Evolutionary conservation across 257 asterid species (phyloP).

Genomic region (Ophiorrhiza pumila): DNA sequence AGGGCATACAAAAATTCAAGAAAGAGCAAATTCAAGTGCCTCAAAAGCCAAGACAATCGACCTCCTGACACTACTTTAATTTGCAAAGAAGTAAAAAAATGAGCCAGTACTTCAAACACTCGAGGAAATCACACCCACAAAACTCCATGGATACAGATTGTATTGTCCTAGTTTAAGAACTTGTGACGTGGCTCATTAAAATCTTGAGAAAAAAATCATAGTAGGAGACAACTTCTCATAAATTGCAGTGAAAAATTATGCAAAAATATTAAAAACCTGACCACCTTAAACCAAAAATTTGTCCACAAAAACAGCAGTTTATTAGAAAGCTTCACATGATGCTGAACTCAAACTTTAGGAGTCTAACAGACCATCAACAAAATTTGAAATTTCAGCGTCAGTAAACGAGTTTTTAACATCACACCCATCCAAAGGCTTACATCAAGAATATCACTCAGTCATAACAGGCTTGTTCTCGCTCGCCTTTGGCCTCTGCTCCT

Average conservation of each 20-base stretch:
- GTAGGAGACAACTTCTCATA: not conserved
- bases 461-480: slow-evolving; percentile 91
- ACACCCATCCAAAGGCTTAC: slow-evolving; percentile 4
- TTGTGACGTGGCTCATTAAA: not conserved
- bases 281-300: not conserved
- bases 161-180: not conserved
- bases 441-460: slow-evolving; percentile 52
- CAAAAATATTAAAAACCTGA: not conserved
- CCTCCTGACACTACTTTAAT: not conserved
- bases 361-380: not conserved
- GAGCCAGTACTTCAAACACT: not conserved
- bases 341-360: not conserved
- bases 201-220: not conserved
- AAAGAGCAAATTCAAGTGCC: not conserved
- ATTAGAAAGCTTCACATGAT: not conserved
- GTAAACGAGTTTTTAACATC: not conserved
- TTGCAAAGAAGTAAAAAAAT: not conserved
- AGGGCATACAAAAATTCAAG: not conserved
- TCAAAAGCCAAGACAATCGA: not conserved
- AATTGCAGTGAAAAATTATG: not conserved
- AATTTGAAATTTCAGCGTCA: not conserved
- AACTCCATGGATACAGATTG: too few species aligned
- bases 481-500: slow-evolving; percentile 91
- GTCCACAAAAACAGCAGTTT: not conserved
- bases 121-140: not conserved